Percentiles rank a stretch among this genome's conserved stretches.
Evolutionary conservation across 2,329 filamentous ascomycete species (phyloP).

Genomic region (Ophiostoma piceae): DNA sequence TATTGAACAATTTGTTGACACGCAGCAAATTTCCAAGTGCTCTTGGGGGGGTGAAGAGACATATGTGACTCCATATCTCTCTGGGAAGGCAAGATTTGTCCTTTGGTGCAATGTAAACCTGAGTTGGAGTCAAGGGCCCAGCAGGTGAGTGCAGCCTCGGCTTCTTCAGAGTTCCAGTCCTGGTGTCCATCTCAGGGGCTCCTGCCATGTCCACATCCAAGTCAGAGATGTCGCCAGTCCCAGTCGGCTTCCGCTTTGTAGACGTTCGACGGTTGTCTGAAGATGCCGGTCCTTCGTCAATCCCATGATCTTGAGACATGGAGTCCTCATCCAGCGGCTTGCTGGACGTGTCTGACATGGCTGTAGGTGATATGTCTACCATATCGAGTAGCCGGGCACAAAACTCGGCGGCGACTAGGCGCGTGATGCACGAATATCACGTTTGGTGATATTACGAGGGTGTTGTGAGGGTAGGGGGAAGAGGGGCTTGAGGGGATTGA

Average conservation of each 20-base stretch:
- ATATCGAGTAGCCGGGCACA: not conserved
- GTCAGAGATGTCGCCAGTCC: no score
- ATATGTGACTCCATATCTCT: conserved; percentile 66
- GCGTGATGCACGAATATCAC: not conserved
- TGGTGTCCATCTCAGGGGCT: no score
- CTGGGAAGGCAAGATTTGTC: conserved; percentile 43
- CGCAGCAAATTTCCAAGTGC: conserved; percentile 59
- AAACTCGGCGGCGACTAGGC: not conserved
- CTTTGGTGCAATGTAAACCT: not conserved
- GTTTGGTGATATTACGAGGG: not conserved
- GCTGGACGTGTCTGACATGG: not conserved
- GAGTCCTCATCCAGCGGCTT: not conserved
- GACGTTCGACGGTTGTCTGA: not conserved
- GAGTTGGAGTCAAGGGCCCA: not conserved
- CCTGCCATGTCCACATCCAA: not conserved
- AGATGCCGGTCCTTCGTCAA: not conserved
- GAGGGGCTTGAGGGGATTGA: not conserved
- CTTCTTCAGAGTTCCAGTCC: conserved; percentile 28
- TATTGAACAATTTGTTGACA: conserved; percentile 63
- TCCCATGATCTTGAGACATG: not conserved
- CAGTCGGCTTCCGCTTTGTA: not conserved
- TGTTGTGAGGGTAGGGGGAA: no score
- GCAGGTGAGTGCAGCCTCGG: conserved; percentile 28
- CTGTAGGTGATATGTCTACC: not conserved
- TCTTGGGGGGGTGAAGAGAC: conserved; percentile 59